phyloP scores from a whole-genome alignment of 1,284 basidiomycete genomes.

The Mycena sp. region DNA sequence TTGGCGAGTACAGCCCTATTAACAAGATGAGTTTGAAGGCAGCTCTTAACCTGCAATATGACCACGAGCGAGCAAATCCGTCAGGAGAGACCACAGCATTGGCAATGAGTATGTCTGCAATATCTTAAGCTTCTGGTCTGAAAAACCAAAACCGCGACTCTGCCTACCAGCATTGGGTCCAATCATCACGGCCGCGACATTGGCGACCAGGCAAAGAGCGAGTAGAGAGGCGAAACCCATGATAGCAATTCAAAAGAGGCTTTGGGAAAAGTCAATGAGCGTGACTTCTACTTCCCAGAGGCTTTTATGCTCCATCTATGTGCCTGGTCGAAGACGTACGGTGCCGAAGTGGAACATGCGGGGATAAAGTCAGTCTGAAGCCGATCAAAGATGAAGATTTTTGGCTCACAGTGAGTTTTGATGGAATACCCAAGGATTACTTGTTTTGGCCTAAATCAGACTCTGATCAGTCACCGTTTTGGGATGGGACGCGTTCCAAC shows the following conservation, averaged over 20 bases:
- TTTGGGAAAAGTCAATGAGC: too few relatives aligned
- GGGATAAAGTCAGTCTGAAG: background rate
- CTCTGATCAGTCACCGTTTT: background rate
- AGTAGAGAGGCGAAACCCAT: slow-evolving; percentile 13
- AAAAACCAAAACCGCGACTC: background rate
- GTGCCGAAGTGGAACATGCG: background rate
- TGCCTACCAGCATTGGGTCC: slow-evolving; percentile 15
- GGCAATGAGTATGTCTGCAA: slow-evolving; percentile 11
- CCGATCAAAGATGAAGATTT: background rate
- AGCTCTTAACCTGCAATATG: too few relatives aligned
- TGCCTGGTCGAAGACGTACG: too few relatives aligned
- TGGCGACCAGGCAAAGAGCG: background rate
- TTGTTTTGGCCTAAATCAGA: background rate
- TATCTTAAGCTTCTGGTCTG: background rate
- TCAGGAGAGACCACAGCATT: slow-evolving; percentile 29
- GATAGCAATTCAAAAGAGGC: too few relatives aligned
- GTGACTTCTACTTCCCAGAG: too few relatives aligned
- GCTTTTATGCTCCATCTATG: slow-evolving; percentile 7
- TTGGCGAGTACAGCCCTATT: slow-evolving; percentile 13
- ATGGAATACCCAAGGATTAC: background rate
- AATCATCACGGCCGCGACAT: slow-evolving; percentile 4
- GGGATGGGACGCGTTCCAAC: too few relatives aligned
- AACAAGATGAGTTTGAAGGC: background rate
- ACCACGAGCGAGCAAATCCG: slow-evolving; percentile 22
- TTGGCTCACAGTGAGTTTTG: background rate